Percentiles rank a stretch among this genome's conserved stretches.
phyloP scores from a whole-genome alignment of 176 grass and related monocot species.

The Otatea glauca region DNA sequence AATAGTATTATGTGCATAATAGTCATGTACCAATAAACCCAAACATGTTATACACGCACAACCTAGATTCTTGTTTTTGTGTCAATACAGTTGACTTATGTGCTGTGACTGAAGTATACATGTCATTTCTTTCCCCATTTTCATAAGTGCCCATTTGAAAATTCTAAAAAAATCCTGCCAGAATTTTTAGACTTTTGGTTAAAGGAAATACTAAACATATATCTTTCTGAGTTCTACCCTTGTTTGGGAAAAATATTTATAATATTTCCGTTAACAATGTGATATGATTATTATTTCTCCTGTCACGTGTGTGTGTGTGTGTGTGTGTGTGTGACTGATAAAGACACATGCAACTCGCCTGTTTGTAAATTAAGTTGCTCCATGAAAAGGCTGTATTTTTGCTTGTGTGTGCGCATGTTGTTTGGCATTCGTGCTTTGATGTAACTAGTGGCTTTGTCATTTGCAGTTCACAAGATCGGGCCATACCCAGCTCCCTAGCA shows the following conservation, averaged over 20 bases:
- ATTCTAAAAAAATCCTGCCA: neutral
- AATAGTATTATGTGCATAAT: constrained; percentile 18
- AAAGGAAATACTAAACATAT: neutral
- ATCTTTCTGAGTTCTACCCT: constrained; percentile 1
- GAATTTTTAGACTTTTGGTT: too few species aligned
- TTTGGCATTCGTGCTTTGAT: constrained; percentile 11
- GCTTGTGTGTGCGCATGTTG: neutral
- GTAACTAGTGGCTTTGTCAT: neutral
- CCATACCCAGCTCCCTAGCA: constrained; percentile 80
- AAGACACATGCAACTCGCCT: neutral
- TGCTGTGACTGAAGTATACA: neutral
- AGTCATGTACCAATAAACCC: neutral
- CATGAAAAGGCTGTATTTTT: constrained; percentile 10
- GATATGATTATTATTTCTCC: neutral
- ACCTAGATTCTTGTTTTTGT: constrained; percentile 9
- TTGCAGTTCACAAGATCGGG: constrained; percentile 86
- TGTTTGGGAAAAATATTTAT: neutral
- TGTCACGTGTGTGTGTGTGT: neutral
- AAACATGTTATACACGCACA: constrained; percentile 10
- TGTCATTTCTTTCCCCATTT: neutral
- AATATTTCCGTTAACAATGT: neutral
- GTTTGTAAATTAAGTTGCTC: constrained; percentile 18
- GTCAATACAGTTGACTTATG: neutral
- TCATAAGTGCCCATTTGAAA: constrained; percentile 3
- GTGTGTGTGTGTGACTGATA: neutral